Evolutionary conservation across 768 basidiomycete genomes (phyloP).

Genomic region (Suillus lakei): DNA sequence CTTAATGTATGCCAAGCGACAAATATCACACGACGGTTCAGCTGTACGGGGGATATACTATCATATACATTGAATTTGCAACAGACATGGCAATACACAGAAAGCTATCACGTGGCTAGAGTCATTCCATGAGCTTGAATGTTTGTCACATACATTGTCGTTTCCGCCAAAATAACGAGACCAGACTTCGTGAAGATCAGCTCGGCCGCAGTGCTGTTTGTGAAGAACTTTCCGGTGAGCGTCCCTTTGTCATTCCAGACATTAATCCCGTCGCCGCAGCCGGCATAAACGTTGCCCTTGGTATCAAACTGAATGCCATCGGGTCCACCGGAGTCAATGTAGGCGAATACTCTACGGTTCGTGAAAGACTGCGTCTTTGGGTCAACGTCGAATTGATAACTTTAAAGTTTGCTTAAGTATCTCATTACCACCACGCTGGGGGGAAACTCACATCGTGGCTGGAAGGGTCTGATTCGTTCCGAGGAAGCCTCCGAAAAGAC

Average conservation of each 20-base stretch:
- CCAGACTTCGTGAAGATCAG: constrained; percentile 15
- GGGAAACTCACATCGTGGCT: constrained; percentile 27
- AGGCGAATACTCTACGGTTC: constrained; percentile 68
- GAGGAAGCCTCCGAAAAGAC: constrained; percentile 18
- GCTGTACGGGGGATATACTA: too few relatives aligned
- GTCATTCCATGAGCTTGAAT: constrained; percentile 12
- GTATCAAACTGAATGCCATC: constrained; percentile 68
- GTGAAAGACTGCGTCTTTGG: constrained; percentile 50
- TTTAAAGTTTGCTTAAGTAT: constrained; percentile 26
- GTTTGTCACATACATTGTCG: constrained; percentile 11
- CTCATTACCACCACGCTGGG: background rate
- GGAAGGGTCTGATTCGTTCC: constrained; percentile 28
- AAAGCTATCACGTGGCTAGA: background rate
- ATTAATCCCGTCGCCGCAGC: constrained; percentile 58
- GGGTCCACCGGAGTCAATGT: constrained; percentile 62
- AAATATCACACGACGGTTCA: too few relatives aligned
- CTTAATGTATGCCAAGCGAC: too few relatives aligned
- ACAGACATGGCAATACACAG: background rate
- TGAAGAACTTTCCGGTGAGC: constrained; percentile 67
- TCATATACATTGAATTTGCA: background rate
- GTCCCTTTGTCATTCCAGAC: constrained; percentile 55
- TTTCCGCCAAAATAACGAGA: constrained; percentile 8
- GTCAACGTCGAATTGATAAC: constrained; percentile 70
- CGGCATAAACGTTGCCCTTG: constrained; percentile 65
- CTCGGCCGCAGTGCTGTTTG: constrained; percentile 22